Conservation (phyloP, 345 rosid genomes). For the Camelina hispida region DNA sequence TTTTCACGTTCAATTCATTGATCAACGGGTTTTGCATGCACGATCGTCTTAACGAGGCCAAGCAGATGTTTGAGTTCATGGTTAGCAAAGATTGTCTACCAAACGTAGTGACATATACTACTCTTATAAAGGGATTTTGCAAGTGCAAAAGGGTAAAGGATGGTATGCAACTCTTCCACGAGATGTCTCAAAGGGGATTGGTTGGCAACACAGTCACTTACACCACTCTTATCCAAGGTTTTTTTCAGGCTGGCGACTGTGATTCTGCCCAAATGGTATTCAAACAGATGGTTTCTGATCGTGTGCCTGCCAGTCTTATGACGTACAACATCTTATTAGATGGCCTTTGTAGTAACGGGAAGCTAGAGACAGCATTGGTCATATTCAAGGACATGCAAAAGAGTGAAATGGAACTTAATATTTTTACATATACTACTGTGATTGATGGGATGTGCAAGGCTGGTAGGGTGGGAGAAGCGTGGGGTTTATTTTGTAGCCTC, state of each 20-base stretch:
- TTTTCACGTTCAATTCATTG: not conserved
- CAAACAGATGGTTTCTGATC: not conserved
- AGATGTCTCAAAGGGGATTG: conserved; percentile 32
- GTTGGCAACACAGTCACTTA: conserved; percentile 5
- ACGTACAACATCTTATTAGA: not conserved
- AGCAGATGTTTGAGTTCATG: conserved; percentile 8
- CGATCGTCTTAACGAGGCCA: conserved; percentile 21
- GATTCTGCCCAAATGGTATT: conserved; percentile 11
- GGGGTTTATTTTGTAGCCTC: not conserved
- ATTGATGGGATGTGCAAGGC: conserved; percentile 10
- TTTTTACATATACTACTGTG: no score
- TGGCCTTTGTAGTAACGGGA: not conserved
- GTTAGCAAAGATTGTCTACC: conserved; percentile 21
- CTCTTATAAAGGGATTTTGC: conserved; percentile 41
- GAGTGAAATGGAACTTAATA: no score
- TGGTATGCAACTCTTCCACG: conserved; percentile 30
- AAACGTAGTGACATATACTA: conserved; percentile 20
- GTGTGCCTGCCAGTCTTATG: not conserved
- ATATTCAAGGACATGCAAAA: not conserved
- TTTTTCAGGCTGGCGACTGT: conserved; percentile 25
- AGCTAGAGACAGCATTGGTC: conserved; percentile 4
- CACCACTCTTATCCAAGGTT: conserved; percentile 20
- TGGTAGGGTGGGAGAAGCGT: conserved; percentile 17
- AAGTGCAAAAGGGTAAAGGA: conserved; percentile 29
- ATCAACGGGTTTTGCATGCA: not conserved